Percentiles rank a stretch among this genome's conserved stretches.
These are phyloP conservation scores for Marvania coccoides DNA, from an alignment of 139 green algal species.

Conservation along the genomic window DNA sequence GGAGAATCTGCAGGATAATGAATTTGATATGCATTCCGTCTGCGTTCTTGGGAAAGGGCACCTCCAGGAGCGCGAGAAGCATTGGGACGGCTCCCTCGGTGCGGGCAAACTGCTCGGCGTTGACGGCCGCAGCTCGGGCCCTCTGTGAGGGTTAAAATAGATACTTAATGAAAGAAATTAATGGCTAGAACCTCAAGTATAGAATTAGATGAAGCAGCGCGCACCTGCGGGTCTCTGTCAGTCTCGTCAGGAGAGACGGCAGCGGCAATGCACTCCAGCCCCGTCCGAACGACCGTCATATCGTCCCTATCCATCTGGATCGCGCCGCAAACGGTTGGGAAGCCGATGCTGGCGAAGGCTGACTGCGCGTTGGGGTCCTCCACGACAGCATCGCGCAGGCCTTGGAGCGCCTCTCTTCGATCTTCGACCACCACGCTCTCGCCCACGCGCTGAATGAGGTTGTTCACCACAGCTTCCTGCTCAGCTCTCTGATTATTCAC, in stretches of 20 bases:
- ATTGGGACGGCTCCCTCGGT: constrained; percentile 49
- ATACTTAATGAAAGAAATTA: background rate
- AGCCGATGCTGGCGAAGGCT: constrained; percentile 64
- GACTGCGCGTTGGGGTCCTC: constrained; percentile 50
- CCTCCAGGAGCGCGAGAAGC: constrained; percentile 67
- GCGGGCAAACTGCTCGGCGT: constrained; percentile 71
- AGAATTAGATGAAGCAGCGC: background rate
- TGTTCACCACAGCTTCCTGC: constrained; percentile 42
- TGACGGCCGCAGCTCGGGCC: constrained; percentile 40
- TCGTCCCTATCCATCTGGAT: constrained; percentile 74
- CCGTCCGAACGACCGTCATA: constrained; percentile 59
- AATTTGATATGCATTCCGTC: constrained; percentile 86
- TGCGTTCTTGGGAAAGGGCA: constrained; percentile 19
- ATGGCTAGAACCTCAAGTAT: background rate
- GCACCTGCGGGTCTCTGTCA: background rate
- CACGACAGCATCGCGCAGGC: constrained; percentile 56
- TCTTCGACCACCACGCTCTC: constrained; percentile 69
- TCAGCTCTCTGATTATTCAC: background rate
- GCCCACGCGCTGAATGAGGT: constrained; percentile 62
- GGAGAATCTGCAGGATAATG: constrained; percentile 76
- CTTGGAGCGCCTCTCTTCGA: constrained; percentile 53
- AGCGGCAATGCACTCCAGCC: constrained; percentile 66
- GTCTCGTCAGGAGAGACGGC: background rate
- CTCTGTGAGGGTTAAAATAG: too few species aligned
- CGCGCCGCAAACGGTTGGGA: constrained; percentile 58